These are phyloP conservation scores for Ustilago loliicola DNA, from an alignment of 1,284 basidiomycete genomes.

Conservation along the genomic window DNA sequence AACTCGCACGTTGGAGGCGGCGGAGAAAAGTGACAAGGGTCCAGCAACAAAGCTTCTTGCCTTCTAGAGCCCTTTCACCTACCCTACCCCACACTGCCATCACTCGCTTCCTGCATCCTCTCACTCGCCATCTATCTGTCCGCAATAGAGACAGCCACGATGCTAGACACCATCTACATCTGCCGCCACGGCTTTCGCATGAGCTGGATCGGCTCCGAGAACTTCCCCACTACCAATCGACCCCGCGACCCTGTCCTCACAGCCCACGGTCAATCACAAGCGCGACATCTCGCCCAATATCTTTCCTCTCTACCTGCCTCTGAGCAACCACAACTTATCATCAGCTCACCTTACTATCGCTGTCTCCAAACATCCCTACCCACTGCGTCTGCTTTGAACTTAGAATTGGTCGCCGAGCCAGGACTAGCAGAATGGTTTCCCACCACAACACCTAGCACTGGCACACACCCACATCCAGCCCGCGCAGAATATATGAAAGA, in stretches of 20 bases:
- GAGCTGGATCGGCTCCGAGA: slow-evolving; percentile 77
- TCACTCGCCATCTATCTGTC: neutral
- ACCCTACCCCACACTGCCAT: neutral
- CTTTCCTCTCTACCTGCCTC: slow-evolving; percentile 78
- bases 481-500: slow-evolving; percentile 77
- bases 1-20: neutral
- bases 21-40: slow-evolving; percentile 7
- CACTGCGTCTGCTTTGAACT: slow-evolving; percentile 75
- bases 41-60: slow-evolving; percentile 8
- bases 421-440: slow-evolving; percentile 88
- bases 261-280: slow-evolving; percentile 83
- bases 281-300: slow-evolving; percentile 78
- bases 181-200: slow-evolving; percentile 76
- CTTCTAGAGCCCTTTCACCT: neutral
- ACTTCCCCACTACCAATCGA: slow-evolving; percentile 77
- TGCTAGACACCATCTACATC: slow-evolving; percentile 82
- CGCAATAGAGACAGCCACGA: slow-evolving; percentile 30
- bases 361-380: slow-evolving; percentile 84
- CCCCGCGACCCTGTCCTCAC: slow-evolving; percentile 83
- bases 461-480: slow-evolving; percentile 54
- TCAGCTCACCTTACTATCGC: slow-evolving; percentile 76
- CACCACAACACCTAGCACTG: slow-evolving; percentile 76
- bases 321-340: slow-evolving; percentile 81
- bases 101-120: neutral
- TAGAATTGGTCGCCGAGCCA: slow-evolving; percentile 82